Percentiles rank a stretch among this genome's conserved stretches.
These are phyloP conservation scores for Yarrowia sp. DNA, from an alignment of 805 yeast species.

Conservation along the genomic window DNA sequence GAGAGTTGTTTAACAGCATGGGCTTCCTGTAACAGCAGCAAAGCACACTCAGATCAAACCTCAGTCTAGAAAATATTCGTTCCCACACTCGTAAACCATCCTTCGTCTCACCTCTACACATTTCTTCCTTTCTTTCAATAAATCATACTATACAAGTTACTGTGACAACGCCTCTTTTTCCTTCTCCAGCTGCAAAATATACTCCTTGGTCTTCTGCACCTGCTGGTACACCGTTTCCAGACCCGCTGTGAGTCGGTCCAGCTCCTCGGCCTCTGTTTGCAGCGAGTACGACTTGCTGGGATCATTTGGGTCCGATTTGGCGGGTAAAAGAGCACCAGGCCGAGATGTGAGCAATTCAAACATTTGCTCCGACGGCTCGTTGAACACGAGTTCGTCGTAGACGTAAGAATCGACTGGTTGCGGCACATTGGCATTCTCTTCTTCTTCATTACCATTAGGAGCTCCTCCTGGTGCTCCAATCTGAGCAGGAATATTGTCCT, in stretches of 20 bases:
- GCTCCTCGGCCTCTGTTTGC: slow-evolving; percentile 69
- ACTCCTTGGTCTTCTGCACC: slow-evolving; percentile 54
- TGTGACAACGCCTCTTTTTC: slow-evolving; percentile 43
- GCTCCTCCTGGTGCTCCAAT: slow-evolving; percentile 38
- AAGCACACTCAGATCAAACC: no score
- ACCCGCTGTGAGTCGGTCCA: slow-evolving; percentile 61
- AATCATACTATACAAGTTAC: slow-evolving; percentile 24
- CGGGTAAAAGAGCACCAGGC: slow-evolving; percentile 52
- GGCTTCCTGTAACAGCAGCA: no score
- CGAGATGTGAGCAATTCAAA: slow-evolving; percentile 72
- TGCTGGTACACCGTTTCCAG: slow-evolving; percentile 55
- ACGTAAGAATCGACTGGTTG: slow-evolving; percentile 63
- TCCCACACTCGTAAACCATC: no score
- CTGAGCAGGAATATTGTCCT: slow-evolving; percentile 26
- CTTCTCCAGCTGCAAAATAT: slow-evolving; percentile 50
- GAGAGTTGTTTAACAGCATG: no score
- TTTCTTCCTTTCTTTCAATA: neutral
- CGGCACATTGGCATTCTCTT: slow-evolving; percentile 42
- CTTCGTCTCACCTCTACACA: no score
- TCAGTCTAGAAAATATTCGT: no score
- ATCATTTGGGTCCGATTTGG: slow-evolving; percentile 48
- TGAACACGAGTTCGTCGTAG: slow-evolving; percentile 91
- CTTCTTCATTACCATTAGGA: slow-evolving; percentile 1
- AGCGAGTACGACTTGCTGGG: slow-evolving; percentile 48
- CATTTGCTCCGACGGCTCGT: slow-evolving; percentile 91